Evolutionary conservation across 208 protist species (phyloP).

Genomic region (Acanthamoeba rhysodes): DNA sequence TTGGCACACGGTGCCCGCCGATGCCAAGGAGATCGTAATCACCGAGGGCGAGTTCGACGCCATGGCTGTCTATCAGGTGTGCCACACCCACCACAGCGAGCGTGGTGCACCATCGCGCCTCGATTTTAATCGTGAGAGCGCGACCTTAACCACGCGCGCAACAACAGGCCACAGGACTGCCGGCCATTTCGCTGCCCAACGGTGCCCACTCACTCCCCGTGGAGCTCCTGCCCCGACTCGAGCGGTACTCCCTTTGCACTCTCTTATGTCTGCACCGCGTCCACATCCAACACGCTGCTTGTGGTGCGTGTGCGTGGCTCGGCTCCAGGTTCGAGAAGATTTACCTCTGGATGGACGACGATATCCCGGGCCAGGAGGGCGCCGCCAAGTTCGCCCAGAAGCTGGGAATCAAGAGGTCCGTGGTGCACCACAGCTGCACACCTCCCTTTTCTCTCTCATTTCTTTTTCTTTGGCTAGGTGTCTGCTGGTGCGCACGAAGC

Average conservation of each 20-base stretch:
- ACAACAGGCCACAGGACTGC: conserved; percentile 79
- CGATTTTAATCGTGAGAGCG: background rate
- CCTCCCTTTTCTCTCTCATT: too few species aligned
- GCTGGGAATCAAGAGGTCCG: conserved; percentile 79
- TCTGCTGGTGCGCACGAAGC: conserved; percentile 77
- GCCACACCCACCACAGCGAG: too few species aligned
- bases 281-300: too few species aligned
- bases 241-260: conserved; percentile 5
- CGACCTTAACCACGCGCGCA: background rate
- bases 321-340: conserved; percentile 83
- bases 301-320: background rate
- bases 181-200: conserved; percentile 89
- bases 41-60: conserved; percentile 90
- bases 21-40: conserved; percentile 83
- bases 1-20: conserved; percentile 82
- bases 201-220: conserved; percentile 85
- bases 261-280: background rate
- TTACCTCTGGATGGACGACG: conserved; percentile 88
- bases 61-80: conserved; percentile 87
- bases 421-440: too few species aligned
- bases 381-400: conserved; percentile 87
- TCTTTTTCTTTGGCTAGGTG: background rate
- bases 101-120: background rate
- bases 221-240: conserved; percentile 81
- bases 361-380: conserved; percentile 85